Base-by-base conservation (phyloP, 305 asterid species). In the Salvia sclarea region DNA sequence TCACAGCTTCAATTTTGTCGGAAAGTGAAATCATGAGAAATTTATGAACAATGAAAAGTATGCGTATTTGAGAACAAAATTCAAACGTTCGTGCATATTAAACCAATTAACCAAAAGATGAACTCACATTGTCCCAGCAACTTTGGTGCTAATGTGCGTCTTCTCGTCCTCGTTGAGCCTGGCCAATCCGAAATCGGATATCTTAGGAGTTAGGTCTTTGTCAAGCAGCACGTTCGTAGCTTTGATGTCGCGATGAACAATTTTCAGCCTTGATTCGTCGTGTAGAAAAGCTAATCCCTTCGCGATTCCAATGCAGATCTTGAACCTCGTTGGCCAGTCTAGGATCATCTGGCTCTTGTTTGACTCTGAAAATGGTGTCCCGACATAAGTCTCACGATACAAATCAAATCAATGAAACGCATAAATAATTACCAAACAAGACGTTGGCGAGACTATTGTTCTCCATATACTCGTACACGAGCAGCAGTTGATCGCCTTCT, bases 201-300 rank as follows among this genome's bases (percentile, higher is more conserved):
- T 93, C 76, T 91, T 93, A 6, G 98, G 97, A 74, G 44, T 87
- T 14, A 91, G 76, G 62, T 85, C 88, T 72, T 67, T 66, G 80
- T 93, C 98, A 10, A 93, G 89, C 65, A 93, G 79, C 70, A 93
- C 95, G 62, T 93, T 93, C 0, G 95, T 85, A 35, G 97, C 96
- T 77, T 92, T 92, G 52, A 92, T 88, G 83, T 92, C 98, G 57
- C 98, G 88, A 59, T 93, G 98, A 61, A 93, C 97, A 74, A 93
- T 86, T 71, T 86, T 91, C 41, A 91, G 76, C 24, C 85, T 80
- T 2, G 96, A 86, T 58, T 91, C 98, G 38, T 88, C 96, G 24
- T 93, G 96, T 31, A 93, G 97, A 80, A 80, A 93, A 60, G 92
- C 88, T 50, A 93, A 61, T 50, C 98, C 98, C 79, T 69, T 85